Evolutionary conservation across 2,329 filamentous ascomycete species (phyloP).

Genomic region (Stachybotrys echinatus): DNA sequence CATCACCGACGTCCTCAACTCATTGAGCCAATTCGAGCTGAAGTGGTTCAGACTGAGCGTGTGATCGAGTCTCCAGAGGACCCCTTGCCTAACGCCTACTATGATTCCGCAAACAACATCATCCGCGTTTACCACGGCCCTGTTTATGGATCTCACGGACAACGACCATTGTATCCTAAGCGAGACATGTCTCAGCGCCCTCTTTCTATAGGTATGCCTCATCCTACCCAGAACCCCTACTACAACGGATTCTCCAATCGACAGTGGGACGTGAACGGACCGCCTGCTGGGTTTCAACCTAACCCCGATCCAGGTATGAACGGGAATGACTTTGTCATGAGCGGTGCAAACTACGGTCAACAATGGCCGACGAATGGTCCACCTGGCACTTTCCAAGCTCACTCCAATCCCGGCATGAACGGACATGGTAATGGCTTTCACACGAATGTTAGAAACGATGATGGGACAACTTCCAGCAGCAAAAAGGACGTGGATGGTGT

Average conservation of each 20-base stretch:
- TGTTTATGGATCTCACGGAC: conserved; percentile 45
- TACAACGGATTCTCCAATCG: conserved; percentile 28
- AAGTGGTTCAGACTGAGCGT: conserved; percentile 51
- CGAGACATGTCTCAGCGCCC: conserved; percentile 22
- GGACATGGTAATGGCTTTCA: no score
- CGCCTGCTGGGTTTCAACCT: conserved; percentile 11
- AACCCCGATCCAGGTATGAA: conserved; percentile 6
- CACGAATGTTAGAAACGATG: not conserved
- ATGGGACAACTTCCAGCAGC: conserved; percentile 10
- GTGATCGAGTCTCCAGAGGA: conserved; percentile 46
- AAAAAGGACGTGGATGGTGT: conserved; percentile 14
- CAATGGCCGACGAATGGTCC: no score
- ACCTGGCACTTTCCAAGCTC: no score
- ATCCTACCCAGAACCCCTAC: conserved; percentile 37
- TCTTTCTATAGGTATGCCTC: conserved; percentile 35
- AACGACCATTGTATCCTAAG: conserved; percentile 38
- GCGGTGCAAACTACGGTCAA: conserved; percentile 6
- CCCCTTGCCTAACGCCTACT: conserved; percentile 55
- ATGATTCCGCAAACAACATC: conserved; percentile 45
- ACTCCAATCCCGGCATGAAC: no score
- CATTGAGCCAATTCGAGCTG: conserved; percentile 40
- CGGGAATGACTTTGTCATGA: no score
- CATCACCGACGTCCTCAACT: conserved; percentile 34
- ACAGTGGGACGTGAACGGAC: conserved; percentile 13
- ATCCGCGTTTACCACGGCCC: conserved; percentile 54